A percentile compares a stretch with the other conserved stretches of the same genome.
Conservation (phyloP, 371 early-diverging fungal species). For the Mortierella sp. region DNA sequence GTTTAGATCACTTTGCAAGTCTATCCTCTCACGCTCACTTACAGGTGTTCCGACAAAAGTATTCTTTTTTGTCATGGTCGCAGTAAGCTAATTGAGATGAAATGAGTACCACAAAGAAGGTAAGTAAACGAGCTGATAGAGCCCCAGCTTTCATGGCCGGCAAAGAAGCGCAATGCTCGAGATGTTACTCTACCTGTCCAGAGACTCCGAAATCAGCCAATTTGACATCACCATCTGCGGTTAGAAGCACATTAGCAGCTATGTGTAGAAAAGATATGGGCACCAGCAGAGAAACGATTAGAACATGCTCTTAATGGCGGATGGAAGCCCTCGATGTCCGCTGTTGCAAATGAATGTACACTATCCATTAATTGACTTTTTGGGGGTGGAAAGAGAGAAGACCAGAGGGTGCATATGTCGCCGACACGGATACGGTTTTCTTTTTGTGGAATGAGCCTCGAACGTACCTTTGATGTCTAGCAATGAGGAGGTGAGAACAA, state of each 20-base stretch:
- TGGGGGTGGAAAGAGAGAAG: background rate
- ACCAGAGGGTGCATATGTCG: no score
- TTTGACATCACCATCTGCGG: conserved; percentile 89
- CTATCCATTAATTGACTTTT: background rate
- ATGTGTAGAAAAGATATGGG: conserved; percentile 5
- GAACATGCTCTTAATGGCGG: background rate
- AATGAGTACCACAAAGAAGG: background rate
- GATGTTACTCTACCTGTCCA: conserved; percentile 75
- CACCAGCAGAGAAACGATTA: background rate
- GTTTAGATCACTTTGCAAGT: background rate
- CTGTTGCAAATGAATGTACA: background rate
- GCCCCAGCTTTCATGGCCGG: no score
- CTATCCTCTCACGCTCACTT: conserved; percentile 38
- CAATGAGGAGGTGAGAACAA: conserved; percentile 19
- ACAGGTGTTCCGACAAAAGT: conserved; percentile 99
- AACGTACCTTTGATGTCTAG: conserved; percentile 48
- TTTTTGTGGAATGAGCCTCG: background rate
- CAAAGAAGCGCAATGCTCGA: background rate
- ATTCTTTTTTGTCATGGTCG: conserved; percentile 93
- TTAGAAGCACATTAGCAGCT: conserved; percentile 90
- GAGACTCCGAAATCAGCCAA: conserved; percentile 99
- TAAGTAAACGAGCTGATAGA: background rate
- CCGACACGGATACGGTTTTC: background rate
- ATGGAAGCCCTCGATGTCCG: background rate
- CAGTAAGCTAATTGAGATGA: conserved; percentile 75